Evolutionary conservation across 2,329 filamentous ascomycete species (phyloP).

Genomic region (Alternaria sp.): DNA sequence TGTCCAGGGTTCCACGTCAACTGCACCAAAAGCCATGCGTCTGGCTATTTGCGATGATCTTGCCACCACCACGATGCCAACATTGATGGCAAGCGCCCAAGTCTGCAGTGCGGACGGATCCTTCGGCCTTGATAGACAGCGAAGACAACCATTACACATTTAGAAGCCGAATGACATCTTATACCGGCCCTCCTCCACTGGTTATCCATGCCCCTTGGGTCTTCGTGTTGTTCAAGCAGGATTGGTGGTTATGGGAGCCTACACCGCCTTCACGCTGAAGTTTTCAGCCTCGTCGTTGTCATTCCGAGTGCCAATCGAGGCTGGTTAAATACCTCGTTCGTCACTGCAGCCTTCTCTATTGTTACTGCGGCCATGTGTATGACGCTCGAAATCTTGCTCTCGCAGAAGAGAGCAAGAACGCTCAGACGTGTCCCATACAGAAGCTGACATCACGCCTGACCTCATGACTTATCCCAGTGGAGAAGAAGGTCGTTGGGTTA

Average conservation of each 20-base stretch:
- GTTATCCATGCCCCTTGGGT: neutral
- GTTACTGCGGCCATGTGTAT: neutral
- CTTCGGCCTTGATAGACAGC: neutral
- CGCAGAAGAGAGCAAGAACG: too few species aligned
- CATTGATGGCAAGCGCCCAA: neutral
- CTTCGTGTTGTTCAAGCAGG: slow-evolving; percentile 3
- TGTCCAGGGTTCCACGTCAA: neutral
- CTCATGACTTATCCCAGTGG: too few species aligned
- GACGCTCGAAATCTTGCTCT: too few species aligned
- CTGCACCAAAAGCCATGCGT: neutral
- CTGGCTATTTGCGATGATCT: neutral
- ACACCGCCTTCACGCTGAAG: slow-evolving; percentile 7
- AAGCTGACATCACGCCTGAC: too few species aligned
- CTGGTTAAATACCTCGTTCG: neutral
- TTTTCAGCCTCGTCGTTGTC: slow-evolving; percentile 7
- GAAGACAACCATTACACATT: neutral
- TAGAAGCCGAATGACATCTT: neutral
- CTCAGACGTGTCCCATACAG: too few species aligned
- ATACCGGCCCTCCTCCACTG: neutral
- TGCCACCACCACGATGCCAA: neutral
- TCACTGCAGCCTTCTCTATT: neutral
- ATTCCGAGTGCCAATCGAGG: neutral
- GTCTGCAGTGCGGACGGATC: neutral
- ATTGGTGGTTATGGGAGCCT: slow-evolving; percentile 3
- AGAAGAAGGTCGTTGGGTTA: neutral